Conservation (phyloP, 2,329 filamentous ascomycete species). For the Xenosphaeropsis pyriputrescens region DNA sequence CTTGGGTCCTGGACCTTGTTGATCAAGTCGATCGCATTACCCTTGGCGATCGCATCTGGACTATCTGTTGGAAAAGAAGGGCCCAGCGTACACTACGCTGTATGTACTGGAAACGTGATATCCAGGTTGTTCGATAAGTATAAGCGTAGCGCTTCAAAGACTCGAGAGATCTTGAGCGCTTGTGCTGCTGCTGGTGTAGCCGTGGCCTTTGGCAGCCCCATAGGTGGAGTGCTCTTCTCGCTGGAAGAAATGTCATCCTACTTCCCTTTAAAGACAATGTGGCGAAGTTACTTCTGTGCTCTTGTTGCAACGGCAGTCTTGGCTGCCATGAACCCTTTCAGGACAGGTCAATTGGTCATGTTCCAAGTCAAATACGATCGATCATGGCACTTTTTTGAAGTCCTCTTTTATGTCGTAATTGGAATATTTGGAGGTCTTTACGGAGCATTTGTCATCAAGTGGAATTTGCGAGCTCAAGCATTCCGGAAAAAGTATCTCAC, state of each 20-base stretch:
- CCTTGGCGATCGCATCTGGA: slow-evolving; percentile 84
- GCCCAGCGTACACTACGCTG: slow-evolving; percentile 96
- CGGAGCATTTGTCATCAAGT: slow-evolving; percentile 93
- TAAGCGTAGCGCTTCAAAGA: slow-evolving; percentile 81
- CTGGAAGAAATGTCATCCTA: slow-evolving; percentile 96
- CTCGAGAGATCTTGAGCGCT: slow-evolving; percentile 84
- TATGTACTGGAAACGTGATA: slow-evolving; percentile 94
- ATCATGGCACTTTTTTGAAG: slow-evolving; percentile 95
- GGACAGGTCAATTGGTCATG: slow-evolving; percentile 97
- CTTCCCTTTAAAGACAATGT: slow-evolving; percentile 93
- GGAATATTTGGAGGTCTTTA: slow-evolving; percentile 91
- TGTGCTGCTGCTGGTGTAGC: slow-evolving; percentile 91
- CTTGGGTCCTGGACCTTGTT: slow-evolving; percentile 79
- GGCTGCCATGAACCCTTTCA: slow-evolving; percentile 92
- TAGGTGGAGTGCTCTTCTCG: slow-evolving; percentile 91
- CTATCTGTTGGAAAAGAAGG: slow-evolving; percentile 95
- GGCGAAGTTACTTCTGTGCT: slow-evolving; percentile 96
- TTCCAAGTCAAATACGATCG: slow-evolving; percentile 95
- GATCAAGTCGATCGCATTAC: slow-evolving; percentile 87
- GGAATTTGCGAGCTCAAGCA: slow-evolving; percentile 81
- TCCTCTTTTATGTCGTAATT: slow-evolving; percentile 81
- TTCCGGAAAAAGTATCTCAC: slow-evolving; percentile 88
- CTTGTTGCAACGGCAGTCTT: slow-evolving; percentile 86
- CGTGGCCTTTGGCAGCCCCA: slow-evolving; percentile 93
- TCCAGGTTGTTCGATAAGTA: slow-evolving; percentile 90